Evolutionary conservation across 2,329 filamentous ascomycete genomes (phyloP), one percentile per base, ranked within the genome.

Genomic region (Calonectria pauciramosa): DNA sequence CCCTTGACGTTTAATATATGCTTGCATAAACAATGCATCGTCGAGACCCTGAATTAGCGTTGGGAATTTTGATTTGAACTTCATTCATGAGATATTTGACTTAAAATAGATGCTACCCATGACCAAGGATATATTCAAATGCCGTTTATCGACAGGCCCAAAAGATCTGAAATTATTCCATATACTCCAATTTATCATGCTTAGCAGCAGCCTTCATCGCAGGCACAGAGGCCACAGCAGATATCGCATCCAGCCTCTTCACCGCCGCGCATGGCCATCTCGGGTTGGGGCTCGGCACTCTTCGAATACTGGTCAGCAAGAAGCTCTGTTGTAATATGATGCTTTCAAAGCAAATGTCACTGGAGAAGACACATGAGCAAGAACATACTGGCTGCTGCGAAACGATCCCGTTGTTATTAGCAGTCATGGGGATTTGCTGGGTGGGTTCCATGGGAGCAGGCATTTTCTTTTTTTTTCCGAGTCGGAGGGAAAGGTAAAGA

Each of bases 221-320:
- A 87, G 54, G 80, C 86, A 79, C 86, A 87, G 72, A 87, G 84
- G 68, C 86, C 86, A 71, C 86, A 87, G 83, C 86, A 87, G 73
- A 87, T 78, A 77, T 87, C 86, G 68, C 86, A 87, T 30, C 86
- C 86, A 56, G 85, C 86, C 75, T 87, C 86, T 75, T 87, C 86
- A 76, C 86, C 86, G 77, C 86, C 86, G 51, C 86, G 84, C 67
- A 87, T 82, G 74, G 78, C 82, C 82, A 87, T 85, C 47, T 87
- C 83, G 70, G 85, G 85, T 72, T 86, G 85, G 69, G 86, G 86
- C 77, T 87, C 85, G 44, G 81, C 73, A 67, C 81, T 51, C 84
- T 86, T 75, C 65, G 68, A 36, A 14, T 59, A 68, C 36, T 67
- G 2, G 38, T 65, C 18, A 65, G 60, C n/a, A 16, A 38, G 20